Base-by-base conservation (phyloP, 495 filamentous ascomycete genomes). In the Cercophora newfieldiana region DNA sequence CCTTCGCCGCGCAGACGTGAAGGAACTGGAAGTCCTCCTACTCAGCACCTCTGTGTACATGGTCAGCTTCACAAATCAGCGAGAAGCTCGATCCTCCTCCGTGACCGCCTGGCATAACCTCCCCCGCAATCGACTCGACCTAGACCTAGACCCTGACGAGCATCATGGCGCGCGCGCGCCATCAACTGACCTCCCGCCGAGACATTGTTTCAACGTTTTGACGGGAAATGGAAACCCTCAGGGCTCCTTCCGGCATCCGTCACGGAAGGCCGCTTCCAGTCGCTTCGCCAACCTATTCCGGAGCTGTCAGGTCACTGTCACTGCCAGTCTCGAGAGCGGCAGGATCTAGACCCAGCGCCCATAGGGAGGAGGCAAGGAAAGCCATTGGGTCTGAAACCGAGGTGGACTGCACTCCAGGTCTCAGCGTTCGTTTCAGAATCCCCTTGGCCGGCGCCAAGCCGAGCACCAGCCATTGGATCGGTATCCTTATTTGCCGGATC, bases 341-440 rank as follows among this genome's bases (percentile, higher is more conserved):
- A 44, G 37, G 37, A 44, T 6, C 37, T 44, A 44, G 37, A 44
- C 37, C 37, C 10, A 44, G 4, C 18, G 10, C 12, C 50, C 2
- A 53, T 14, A 22, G 50, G 10, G 10, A 22, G n/a, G 6, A n/a
- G 48, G 48, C 2, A 4, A 24, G 50, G 7, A 26, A n/a, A 7
- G 50, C 1, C 50, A 22, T 53, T 26, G 2, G 50, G 22, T 57
- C 54, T 57, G 54, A 57, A 57, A 57, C 54, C 54, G 22, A 30
- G 19, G 50, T 26, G 21, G 24, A 22, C 4, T 44, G 37, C 10
- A 16, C 37, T 8, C 37, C 37, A 44, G 26, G 54, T 57, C 54
- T 57, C 54, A 57, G 54, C 24, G 54, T 19, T n/a, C 3, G 54
- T 57, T 57, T 57, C 54, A 57, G 54, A 31, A 57, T 30, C 26